A percentile compares a stretch with the other conserved stretches of the same genome.
Conservation (phyloP, 2,329 filamentous ascomycete species). For the Pseudopyrenochaeta lycopersici region DNA sequence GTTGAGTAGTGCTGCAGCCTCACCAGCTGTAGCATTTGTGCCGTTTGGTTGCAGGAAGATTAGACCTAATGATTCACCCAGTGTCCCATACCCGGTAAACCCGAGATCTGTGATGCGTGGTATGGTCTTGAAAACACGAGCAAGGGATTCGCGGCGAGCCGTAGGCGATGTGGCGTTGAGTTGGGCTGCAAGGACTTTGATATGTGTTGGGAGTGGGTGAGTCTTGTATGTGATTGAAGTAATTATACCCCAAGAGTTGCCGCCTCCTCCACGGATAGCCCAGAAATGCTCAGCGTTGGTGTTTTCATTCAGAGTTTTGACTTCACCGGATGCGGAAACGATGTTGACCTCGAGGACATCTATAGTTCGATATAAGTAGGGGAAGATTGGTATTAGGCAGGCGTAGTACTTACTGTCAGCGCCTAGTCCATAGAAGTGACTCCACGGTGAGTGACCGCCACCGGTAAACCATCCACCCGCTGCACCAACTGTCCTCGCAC, state of each 20-base stretch:
- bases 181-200: slow-evolving; percentile 37
- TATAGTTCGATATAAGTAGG: slow-evolving; percentile 3
- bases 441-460: slow-evolving; percentile 56
- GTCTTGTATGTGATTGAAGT: slow-evolving; percentile 20
- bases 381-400: not conserved
- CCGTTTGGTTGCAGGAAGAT: slow-evolving; percentile 42
- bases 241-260: slow-evolving; percentile 27
- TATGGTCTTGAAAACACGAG: slow-evolving; percentile 26
- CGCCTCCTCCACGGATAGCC: slow-evolving; percentile 30
- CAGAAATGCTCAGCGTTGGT: slow-evolving; percentile 19
- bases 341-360: slow-evolving; percentile 16
- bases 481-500: slow-evolving; percentile 27
- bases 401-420: slow-evolving; percentile 19
- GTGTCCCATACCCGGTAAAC: slow-evolving; percentile 39
- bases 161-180: slow-evolving; percentile 31
- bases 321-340: slow-evolving; percentile 12
- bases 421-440: slow-evolving; percentile 25
- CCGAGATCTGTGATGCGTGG: slow-evolving; percentile 36
- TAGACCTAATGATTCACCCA: slow-evolving; percentile 34
- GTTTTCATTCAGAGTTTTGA: slow-evolving; percentile 7
- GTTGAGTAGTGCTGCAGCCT: slow-evolving; percentile 21
- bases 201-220: slow-evolving; percentile 34
- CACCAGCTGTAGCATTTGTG: slow-evolving; percentile 32
- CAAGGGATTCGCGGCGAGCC: slow-evolving; percentile 25
- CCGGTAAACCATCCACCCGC: slow-evolving; percentile 27